A percentile compares a stretch with the other conserved stretches of the same genome.
Evolutionary conservation across 169 alveolate genomes (phyloP).

Genomic region (Theileria parva): DNA sequence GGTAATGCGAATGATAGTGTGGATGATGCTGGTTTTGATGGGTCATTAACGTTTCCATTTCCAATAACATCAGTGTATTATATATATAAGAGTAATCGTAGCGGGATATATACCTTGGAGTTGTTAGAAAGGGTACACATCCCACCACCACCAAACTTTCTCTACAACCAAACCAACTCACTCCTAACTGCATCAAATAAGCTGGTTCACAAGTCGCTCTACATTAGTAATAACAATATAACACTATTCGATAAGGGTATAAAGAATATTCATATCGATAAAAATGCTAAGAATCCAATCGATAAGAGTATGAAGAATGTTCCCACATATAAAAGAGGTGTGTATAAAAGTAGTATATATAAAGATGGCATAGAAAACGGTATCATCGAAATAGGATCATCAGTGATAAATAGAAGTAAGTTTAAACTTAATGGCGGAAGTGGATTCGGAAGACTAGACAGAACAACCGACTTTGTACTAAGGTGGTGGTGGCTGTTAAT

Average conservation of each 20-base stretch:
- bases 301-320: too few relatives aligned
- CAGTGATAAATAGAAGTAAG: not conserved
- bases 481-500: constrained; percentile 40
- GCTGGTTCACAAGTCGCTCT: constrained; percentile 25
- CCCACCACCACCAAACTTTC: constrained; percentile 61
- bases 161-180: constrained; percentile 20
- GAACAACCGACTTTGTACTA: constrained; percentile 7
- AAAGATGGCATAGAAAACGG: not conserved
- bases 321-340: too few relatives aligned
- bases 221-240: constrained; percentile 4
- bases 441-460: not conserved
- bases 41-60: constrained; percentile 39
- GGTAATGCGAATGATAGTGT: too few relatives aligned
- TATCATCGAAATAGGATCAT: constrained; percentile 3
- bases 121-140: constrained; percentile 37
- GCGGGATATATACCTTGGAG: constrained; percentile 53
- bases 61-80: constrained; percentile 60
- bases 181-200: constrained; percentile 43
- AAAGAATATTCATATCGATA: too few relatives aligned
- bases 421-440: not conserved
- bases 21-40: too few relatives aligned
- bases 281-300: too few relatives aligned
- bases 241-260: not conserved
- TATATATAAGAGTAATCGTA: constrained; percentile 16
- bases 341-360: too few relatives aligned